Evolutionary conservation across 495 filamentous ascomycete genomes (phyloP).

Genomic region (Geoglossum glabrum): DNA sequence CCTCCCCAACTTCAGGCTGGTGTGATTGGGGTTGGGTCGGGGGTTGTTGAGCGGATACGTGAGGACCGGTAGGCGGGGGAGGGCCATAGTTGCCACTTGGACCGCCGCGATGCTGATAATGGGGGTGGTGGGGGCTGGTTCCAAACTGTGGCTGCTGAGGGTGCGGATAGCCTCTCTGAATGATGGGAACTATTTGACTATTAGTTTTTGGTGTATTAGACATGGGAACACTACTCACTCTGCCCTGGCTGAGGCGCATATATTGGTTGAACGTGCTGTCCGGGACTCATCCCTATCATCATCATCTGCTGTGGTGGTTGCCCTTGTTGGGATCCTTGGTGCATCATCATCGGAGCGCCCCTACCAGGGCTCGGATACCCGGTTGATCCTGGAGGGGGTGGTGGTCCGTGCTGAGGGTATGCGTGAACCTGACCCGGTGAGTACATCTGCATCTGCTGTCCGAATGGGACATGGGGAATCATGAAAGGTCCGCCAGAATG

Average conservation of each 20-base stretch:
- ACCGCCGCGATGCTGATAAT: conserved; percentile 37
- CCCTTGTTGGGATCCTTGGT: conserved; percentile 55
- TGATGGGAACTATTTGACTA: background rate
- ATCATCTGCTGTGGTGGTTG: conserved; percentile 31
- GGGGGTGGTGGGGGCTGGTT: conserved; percentile 44
- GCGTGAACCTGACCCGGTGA: conserved; percentile 45
- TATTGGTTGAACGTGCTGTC: conserved; percentile 44
- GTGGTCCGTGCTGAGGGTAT: conserved; percentile 39
- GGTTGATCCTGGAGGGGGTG: conserved; percentile 25
- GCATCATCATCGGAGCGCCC: conserved; percentile 67
- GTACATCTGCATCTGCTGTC: conserved; percentile 54
- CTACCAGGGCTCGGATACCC: conserved; percentile 72
- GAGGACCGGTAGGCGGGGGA: conserved; percentile 1
- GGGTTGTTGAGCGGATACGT: background rate
- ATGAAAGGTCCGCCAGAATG: conserved; percentile 37
- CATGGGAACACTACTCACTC: conserved; percentile 32
- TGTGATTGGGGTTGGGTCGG: background rate
- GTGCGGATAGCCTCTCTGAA: conserved; percentile 35
- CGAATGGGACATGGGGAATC: conserved; percentile 35
- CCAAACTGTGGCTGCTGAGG: conserved; percentile 40
- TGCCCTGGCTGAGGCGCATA: conserved; percentile 44
- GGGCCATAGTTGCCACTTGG: conserved; percentile 33
- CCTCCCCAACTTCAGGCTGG: background rate
- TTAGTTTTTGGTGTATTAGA: conserved; percentile 13
- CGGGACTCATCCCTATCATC: conserved; percentile 46